Evolutionary conservation across 2,329 filamentous ascomycete genomes (phyloP), one percentile per base, ranked within the genome.

Genomic region (Ambrosiella cleistominuta): DNA sequence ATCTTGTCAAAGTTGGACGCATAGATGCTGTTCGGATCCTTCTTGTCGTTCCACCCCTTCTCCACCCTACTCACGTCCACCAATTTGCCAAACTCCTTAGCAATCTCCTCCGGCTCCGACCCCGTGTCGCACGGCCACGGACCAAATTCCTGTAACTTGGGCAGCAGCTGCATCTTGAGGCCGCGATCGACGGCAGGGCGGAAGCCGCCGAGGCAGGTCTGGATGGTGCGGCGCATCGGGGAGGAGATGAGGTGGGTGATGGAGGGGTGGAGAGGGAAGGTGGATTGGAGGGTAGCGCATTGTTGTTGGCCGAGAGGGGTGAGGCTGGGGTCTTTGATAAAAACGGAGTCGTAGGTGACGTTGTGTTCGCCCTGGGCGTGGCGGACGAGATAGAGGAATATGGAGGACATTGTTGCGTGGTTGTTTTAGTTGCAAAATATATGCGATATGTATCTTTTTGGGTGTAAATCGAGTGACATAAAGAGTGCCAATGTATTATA

Each of bases 351-450:
- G 35, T 73, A 65, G 62, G 66, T 75, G 66, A 93, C 78, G 69
- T 95, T 95, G 76, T 95, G 90, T 67, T 79, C 81, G 70, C 88
- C 89, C 71, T 88, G 75, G 11, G 83, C 85, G 68, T 88, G 85
- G 69, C 85, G 83, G 65, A 88, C 78, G 63, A 85, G 74, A 68
- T 86, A 80, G 63, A 86, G 72, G 49, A 74, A 79, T 35, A 75
- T 73, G 8, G 11, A 12, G 1, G 73, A 67, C 76, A 79, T 79
- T 56, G 45, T 66, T n/a, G 35, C 9, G 15, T 17, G 11, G 8
- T 13, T 47, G n/a, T 47, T 13, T 13, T 27, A 27, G 27, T 27
- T 27, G 27, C 27, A 27, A 27, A 27, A 47, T 47, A 47, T 47
- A 47, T 47, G 40, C 7, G 27, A 42, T 42, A 42, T 42, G 5